Evolutionary conservation across 306 rosid genomes (phyloP), one percentile per base, ranked within the genome.

Genomic region (Begonia masoniana): DNA sequence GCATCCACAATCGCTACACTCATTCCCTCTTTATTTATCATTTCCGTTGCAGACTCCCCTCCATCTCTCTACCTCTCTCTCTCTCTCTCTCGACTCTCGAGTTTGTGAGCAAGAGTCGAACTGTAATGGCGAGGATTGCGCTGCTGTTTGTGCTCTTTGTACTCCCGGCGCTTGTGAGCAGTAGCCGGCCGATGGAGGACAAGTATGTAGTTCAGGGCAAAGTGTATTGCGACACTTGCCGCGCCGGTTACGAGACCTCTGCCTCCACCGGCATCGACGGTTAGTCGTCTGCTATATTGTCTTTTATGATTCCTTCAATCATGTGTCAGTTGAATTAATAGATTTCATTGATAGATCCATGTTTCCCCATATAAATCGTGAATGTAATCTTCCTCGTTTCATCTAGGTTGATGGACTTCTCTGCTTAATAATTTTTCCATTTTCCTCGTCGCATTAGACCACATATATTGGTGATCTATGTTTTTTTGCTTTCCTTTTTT

Each of bases 171-270:
- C 56, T 69, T 14, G 64, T 56, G 21, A 45, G 49, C 14, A 15
- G 50, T 12, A 54, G 66, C 0, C 41, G 15, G 35, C 50, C 31
- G 16, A 13, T 12, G 23, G 74, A 63, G 51, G 54, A 57, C 14
- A 64, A 71, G 17, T 77, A 66, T 68, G 39, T 7, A 17, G 19
- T 77, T 45, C 36, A 48, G 12, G 96, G 94, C 43, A 53, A 15
- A 4, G 77, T 80, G 73, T 87, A 87, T 59, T 87, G 96, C 10
- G 96, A 87, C 64, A 87, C 84, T 5, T 87, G 94, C 62, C 89
- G 72, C 8, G 78, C 80, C 5, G 96, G 96, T 9, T 83, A 83
- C 43, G 96, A 87, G 73, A 83, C 89, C 66, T 48, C 73, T 8
- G 74, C 66, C 68, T 71, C 89, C 64, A 63, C 66, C 52, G 74